Conservation (phyloP, 306 rosid genomes). For the Senna siamea region DNA sequence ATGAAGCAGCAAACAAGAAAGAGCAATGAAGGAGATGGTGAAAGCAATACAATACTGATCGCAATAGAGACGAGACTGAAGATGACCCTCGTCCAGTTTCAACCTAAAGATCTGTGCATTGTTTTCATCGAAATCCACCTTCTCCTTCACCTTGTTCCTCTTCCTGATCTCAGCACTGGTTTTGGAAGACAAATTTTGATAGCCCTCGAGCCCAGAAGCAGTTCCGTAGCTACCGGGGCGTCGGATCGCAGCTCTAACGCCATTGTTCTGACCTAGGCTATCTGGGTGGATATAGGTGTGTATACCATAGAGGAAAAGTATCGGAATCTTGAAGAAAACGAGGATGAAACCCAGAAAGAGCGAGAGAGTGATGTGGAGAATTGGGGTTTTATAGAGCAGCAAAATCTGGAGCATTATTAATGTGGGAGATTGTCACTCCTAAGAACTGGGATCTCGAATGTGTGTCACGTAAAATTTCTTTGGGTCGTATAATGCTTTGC, state of each 20-base stretch:
- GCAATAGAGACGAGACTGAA: constrained; percentile 68
- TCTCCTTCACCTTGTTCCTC: constrained; percentile 62
- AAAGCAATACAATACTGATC: constrained; percentile 61
- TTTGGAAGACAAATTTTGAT: constrained; percentile 45
- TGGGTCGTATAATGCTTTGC: not conserved
- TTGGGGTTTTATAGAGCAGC: constrained; percentile 57
- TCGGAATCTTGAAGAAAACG: constrained; percentile 67
- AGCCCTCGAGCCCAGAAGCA: constrained; percentile 45
- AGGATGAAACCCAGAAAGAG: constrained; percentile 53
- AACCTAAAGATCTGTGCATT: constrained; percentile 94
- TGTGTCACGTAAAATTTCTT: not conserved
- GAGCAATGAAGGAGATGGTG: constrained; percentile 58
- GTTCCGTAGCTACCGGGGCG: constrained; percentile 54
- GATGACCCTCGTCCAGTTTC: constrained; percentile 67
- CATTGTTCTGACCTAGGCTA: constrained; percentile 49
- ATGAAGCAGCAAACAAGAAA: constrained; percentile 63
- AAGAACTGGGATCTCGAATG: not conserved
- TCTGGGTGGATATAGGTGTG: constrained; percentile 93
- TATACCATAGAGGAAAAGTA: constrained; percentile 68
- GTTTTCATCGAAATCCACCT: constrained; percentile 73
- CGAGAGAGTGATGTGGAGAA: constrained; percentile 66
- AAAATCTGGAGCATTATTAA: constrained; percentile 53
- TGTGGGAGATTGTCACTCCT: not conserved
- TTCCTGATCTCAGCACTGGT: constrained; percentile 56
- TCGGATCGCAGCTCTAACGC: constrained; percentile 73